These are phyloP conservation scores for Mycosphaerelloides madeirae DNA, from an alignment of 2,329 filamentous ascomycete genomes.

Conservation along the genomic window DNA sequence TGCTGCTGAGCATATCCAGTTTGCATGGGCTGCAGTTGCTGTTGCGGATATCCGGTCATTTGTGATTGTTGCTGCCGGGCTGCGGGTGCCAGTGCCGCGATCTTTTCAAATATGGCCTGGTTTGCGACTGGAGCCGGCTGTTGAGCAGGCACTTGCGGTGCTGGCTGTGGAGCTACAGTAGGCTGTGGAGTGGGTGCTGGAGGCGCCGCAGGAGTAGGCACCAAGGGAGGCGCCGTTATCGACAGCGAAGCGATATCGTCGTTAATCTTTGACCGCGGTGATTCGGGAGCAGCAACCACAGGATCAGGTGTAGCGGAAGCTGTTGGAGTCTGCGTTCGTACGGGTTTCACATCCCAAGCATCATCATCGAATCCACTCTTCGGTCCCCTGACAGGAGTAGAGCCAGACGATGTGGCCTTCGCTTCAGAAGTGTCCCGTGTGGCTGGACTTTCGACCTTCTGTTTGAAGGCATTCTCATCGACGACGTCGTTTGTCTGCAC, in stretches of 20 bases:
- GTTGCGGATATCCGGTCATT: constrained; percentile 31
- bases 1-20: constrained; percentile 18
- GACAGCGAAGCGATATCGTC: constrained; percentile 67
- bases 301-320: constrained; percentile 36
- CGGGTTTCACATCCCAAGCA: constrained; percentile 92
- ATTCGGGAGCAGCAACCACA: constrained; percentile 34
- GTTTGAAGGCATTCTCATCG: constrained; percentile 78
- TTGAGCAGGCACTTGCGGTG: constrained; percentile 35
- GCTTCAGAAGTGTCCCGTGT: constrained; percentile 42
- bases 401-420: constrained; percentile 47
- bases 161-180: constrained; percentile 38
- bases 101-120: constrained; percentile 49
- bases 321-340: constrained; percentile 50
- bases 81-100: constrained; percentile 34
- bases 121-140: constrained; percentile 38
- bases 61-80: constrained; percentile 26
- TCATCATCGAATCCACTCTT: constrained; percentile 81
- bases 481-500: constrained; percentile 80
- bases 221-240: constrained; percentile 56
- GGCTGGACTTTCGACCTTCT: constrained; percentile 46
- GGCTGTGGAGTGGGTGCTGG: constrained; percentile 36
- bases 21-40: constrained; percentile 20
- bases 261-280: constrained; percentile 52
- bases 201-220: constrained; percentile 50
- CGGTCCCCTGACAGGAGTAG: constrained; percentile 44